phyloP scores from a whole-genome alignment of 2,329 filamentous ascomycete species.

The Sporothrix pallida region DNA sequence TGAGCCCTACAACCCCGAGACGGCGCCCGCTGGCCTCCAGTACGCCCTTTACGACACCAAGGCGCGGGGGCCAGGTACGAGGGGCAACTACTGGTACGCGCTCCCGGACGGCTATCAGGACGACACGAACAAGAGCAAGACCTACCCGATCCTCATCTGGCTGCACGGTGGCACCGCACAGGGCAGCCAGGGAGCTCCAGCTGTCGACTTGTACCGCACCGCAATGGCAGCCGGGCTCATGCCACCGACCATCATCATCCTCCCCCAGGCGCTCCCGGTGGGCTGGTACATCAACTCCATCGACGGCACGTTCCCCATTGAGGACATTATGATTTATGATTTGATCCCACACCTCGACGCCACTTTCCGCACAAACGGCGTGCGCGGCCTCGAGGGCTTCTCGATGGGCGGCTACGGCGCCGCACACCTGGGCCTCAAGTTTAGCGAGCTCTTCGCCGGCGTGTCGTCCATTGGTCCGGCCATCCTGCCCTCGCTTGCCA shows the following conservation, averaged over 20 bases:
- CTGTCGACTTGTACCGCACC: not conserved
- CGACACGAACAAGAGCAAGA: not conserved
- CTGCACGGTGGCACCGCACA: not conserved
- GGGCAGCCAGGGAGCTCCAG: not conserved
- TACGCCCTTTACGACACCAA: not conserved
- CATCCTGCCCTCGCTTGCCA: not conserved
- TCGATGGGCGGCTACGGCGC: constrained; percentile 10
- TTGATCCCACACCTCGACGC: not conserved
- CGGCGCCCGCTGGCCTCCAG: not conserved
- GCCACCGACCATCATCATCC: not conserved
- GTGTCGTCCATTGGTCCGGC: not conserved
- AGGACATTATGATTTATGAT: not conserved
- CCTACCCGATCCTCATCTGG: not conserved
- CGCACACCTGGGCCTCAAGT: not conserved
- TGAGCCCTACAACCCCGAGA: not conserved
- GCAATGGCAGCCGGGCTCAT: not conserved
- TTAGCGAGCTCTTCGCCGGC: not conserved
- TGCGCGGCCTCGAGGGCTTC: constrained; percentile 5
- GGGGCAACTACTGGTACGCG: not conserved
- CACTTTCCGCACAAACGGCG: not conserved
- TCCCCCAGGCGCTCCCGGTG: not conserved
- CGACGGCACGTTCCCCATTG: not conserved
- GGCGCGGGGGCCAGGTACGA: not conserved
- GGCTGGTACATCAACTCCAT: constrained; percentile 12
- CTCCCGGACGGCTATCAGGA: not conserved